Conservation (phyloP, 257 asterid genomes). For the Lycium barbarum region DNA sequence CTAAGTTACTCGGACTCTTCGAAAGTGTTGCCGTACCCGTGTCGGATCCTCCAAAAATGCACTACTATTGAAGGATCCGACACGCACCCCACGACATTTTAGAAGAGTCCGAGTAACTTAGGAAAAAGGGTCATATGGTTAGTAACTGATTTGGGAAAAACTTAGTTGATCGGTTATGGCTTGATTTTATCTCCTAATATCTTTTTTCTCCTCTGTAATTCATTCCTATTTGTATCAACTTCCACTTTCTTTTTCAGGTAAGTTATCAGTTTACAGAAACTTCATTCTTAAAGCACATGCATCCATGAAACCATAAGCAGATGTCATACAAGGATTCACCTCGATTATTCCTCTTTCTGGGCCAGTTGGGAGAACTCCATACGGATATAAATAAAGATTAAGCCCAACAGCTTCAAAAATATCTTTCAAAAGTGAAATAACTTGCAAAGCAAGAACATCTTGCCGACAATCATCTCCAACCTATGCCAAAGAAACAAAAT, state of each 20-base stretch:
- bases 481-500: constrained; percentile 49
- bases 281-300: constrained; percentile 22
- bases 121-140: neutral
- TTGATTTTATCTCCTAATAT: neutral
- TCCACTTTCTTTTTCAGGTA: neutral
- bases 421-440: constrained; percentile 94
- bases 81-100: no score
- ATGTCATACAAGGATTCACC: constrained; percentile 51
- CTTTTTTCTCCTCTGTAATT: constrained; percentile 6
- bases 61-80: no score
- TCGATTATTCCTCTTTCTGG: constrained; percentile 97
- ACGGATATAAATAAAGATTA: constrained; percentile 86
- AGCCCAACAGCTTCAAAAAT: constrained; percentile 88
- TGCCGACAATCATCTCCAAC: constrained; percentile 99
- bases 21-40: no score
- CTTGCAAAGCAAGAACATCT: constrained; percentile 98
- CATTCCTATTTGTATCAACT: neutral
- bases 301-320: constrained; percentile 23
- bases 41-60: no score
- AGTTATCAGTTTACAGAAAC: constrained; percentile 5
- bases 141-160: constrained; percentile 7
- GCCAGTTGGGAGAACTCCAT: constrained; percentile 99
- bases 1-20: no score
- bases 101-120: no score
- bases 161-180: neutral